Conservation (phyloP, 495 filamentous ascomycete genomes). For the Lasiosphaeriaceae sp. region DNA sequence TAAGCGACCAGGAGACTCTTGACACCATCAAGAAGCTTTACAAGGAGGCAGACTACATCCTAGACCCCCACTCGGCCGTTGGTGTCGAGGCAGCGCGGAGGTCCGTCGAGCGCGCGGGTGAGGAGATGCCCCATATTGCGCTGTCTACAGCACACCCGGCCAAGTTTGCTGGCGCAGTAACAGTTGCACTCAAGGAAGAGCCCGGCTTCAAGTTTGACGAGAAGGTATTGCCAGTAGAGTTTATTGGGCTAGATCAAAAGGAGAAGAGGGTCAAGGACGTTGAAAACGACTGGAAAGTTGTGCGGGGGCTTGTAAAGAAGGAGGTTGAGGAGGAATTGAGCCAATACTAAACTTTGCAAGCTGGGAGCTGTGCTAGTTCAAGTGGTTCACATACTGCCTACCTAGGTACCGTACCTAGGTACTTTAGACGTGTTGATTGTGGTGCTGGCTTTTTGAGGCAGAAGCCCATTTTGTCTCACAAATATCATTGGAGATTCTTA, state of each 20-base stretch:
- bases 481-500: too few relatives aligned
- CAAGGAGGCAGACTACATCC: slow-evolving; percentile 63
- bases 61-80: slow-evolving; percentile 89
- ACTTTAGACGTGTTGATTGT: background rate
- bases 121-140: slow-evolving; percentile 60
- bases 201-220: slow-evolving; percentile 64
- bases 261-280: slow-evolving; percentile 57
- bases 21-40: slow-evolving; percentile 68
- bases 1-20: slow-evolving; percentile 73
- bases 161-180: slow-evolving; percentile 81
- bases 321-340: slow-evolving; percentile 52
- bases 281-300: slow-evolving; percentile 45
- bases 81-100: slow-evolving; percentile 70
- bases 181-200: slow-evolving; percentile 64
- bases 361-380: too few relatives aligned
- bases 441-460: too few relatives aligned
- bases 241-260: slow-evolving; percentile 65
- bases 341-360: background rate
- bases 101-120: slow-evolving; percentile 50
- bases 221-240: slow-evolving; percentile 72
- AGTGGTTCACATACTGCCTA: too few relatives aligned
- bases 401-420: too few relatives aligned
- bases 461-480: too few relatives aligned
- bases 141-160: slow-evolving; percentile 91
- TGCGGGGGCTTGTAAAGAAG: slow-evolving; percentile 52